These are phyloP conservation scores for Camelina laxa DNA, from an alignment of 345 rosid genomes.

Conservation along the genomic window DNA sequence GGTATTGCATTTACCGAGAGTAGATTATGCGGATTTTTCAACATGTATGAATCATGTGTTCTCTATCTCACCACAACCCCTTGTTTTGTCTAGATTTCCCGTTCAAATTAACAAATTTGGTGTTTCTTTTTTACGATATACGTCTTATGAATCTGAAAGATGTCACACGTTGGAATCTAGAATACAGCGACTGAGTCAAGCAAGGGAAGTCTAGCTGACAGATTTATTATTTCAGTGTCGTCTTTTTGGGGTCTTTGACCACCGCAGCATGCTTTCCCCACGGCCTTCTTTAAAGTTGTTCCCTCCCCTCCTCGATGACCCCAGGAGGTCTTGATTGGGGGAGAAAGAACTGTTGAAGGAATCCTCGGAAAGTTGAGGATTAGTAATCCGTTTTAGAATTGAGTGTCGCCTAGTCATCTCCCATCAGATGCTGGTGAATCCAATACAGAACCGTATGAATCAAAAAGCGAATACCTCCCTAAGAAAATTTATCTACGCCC, in stretches of 20 bases:
- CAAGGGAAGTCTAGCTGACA: not conserved
- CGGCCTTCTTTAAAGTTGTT: no score
- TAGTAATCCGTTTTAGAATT: no score
- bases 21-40: not conserved
- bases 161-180: not conserved
- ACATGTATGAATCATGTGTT: not conserved
- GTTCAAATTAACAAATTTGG: not conserved
- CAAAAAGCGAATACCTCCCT: not conserved
- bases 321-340: no score
- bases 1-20: slow-evolving; percentile 1
- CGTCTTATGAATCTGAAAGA: not conserved
- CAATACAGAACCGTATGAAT: no score
- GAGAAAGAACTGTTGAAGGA: no score
- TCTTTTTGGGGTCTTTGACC: no score
- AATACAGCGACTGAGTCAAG: not conserved
- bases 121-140: not conserved
- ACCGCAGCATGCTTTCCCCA: no score
- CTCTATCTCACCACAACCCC: not conserved
- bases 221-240: not conserved
- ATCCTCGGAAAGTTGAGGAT: no score
- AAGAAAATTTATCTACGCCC: not conserved
- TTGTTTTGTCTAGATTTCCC: not conserved
- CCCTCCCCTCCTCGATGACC: no score
- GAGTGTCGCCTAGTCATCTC: no score
- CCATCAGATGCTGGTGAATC: not conserved